These are phyloP conservation scores for Termitomyces sp. DNA, from an alignment of 768 basidiomycete species.

Conservation along the genomic window DNA sequence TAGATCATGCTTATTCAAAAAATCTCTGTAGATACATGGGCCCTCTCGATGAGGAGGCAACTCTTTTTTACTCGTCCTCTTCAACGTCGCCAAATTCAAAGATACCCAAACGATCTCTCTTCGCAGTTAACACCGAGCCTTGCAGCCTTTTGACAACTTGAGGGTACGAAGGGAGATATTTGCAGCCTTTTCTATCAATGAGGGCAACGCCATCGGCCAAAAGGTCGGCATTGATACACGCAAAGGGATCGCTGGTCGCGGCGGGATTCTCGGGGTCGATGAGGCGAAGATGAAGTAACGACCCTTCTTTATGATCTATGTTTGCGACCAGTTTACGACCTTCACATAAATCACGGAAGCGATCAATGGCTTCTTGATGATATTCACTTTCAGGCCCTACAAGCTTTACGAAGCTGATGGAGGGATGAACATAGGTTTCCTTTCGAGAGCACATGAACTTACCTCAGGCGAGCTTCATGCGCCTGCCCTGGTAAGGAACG, in stretches of 20 bases:
- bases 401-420: conserved; percentile 76
- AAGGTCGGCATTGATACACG: conserved; percentile 86
- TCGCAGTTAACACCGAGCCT: conserved; percentile 56
- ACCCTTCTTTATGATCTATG: conserved; percentile 80
- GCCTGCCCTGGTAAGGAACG: conserved; percentile 89
- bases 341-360: conserved; percentile 82
- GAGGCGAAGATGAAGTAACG: conserved; percentile 79
- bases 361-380: conserved; percentile 74
- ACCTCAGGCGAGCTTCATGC: conserved; percentile 90
- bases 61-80: conserved; percentile 56
- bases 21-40: neutral
- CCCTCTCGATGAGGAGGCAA: neutral
- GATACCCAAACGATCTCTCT: conserved; percentile 73
- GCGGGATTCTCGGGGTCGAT: conserved; percentile 82
- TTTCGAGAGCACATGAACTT: conserved; percentile 10
- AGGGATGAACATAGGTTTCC: neutral
- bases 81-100: conserved; percentile 92
- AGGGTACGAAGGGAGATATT: conserved; percentile 67
- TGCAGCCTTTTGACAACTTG: conserved; percentile 62
- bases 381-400: conserved; percentile 83
- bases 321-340: conserved; percentile 98
- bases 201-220: conserved; percentile 83
- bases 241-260: conserved; percentile 59
- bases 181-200: conserved; percentile 74
- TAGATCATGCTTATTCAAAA: neutral